Evolutionary conservation across 495 filamentous ascomycete genomes (phyloP), one percentile per base, ranked within the genome.

Genomic region (Apodospora peruviana): DNA sequence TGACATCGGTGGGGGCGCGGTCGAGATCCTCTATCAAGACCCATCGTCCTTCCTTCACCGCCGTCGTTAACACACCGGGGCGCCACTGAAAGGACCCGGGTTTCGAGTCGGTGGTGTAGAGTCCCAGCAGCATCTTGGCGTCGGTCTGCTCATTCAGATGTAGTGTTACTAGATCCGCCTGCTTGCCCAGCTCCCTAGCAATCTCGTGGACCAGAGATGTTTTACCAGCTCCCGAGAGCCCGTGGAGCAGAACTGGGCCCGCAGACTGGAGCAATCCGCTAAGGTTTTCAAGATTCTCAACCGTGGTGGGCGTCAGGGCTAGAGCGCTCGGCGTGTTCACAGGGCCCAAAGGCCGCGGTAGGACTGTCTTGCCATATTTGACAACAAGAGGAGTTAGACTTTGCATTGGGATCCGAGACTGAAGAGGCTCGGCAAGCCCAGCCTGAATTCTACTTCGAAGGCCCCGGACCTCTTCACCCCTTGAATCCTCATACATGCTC

Each of bases 81-180:
- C 84, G 82, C 94, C 94, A 99, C 22, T 75, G 78, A 57, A 97
- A 97, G 2, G 88, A 87, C 0, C 91, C 94, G 5, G 88, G 88
- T 38, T 83, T 86, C 14, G 85, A 84, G 22, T 75, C 75, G n/a
- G 88, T 90, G 7, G 90, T 84, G 65, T 99, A 96, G 71, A 95
- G 80, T 12, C 94, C 94, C 54, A 97, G 78, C 34, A 99, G 79
- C 65, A 93, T 84, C 59, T 96, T 99, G 0, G 90, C 90, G 70
- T 99, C 94, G 0, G 87, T 95, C 66, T 99, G 94, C 64, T 96
- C 94, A 58, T 96, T 96, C 23, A 99, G 74, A 61, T 97, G 90
- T 27, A 99, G 76, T 8, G 90, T 95, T 27, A 97, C 81, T 80
- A 97, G 85, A 35, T 81, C 79, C 20, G 78, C 71, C 5, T 84